Evolutionary conservation across 1,139 yeast genomes (phyloP), one percentile per base, ranked within the genome.

Genomic region (Petasospora rhodanensis): DNA sequence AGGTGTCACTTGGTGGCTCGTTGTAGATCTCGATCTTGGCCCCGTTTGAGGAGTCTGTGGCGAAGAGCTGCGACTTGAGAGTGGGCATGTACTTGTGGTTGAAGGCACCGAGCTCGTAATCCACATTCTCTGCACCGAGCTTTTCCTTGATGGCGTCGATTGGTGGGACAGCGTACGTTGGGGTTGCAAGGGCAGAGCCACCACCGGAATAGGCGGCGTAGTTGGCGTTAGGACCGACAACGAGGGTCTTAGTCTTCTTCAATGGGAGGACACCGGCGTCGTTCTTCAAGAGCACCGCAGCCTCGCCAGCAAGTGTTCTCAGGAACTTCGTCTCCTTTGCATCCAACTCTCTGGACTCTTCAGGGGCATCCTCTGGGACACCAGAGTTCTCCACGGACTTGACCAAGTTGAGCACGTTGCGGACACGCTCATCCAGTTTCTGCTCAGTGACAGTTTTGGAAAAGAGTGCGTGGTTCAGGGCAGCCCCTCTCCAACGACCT

Each of bases 201-300:
- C 76, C 76, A 26, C 76, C 76, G 14, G 67, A 62, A 45, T 53
- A 61, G 10, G 63, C 54, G 15, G 68, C 58, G 12, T 49, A 48
- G 38, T 58, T 62, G n/a, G 70, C 73, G 37, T 67, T 68, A 14
- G 73, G 73, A 5, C 76, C 76, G 45, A 70, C 66, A 14, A 70
- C 65, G 1, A 69, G 68, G 26, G 65, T 57, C n/a, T 49, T 54
- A 23, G 61, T 61, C n/a, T 51, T 31, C 36, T 57, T 56, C 23
- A 68, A 54, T 10, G 73, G 72, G 48, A 68, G 49, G 35, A 74
- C 33, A 22, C 47, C 41, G 26, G 52, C 45, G n/a, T 70, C 70
- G 51, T 76, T 75, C 45, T 67, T 74, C 47, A 76, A 61, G 41
- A 76, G 54, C 2, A 74, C 79, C 28, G 68, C 59, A 3, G 74